These are phyloP conservation scores for Danielia oregonensis DNA, from an alignment of 805 yeast species.

Conservation along the genomic window DNA sequence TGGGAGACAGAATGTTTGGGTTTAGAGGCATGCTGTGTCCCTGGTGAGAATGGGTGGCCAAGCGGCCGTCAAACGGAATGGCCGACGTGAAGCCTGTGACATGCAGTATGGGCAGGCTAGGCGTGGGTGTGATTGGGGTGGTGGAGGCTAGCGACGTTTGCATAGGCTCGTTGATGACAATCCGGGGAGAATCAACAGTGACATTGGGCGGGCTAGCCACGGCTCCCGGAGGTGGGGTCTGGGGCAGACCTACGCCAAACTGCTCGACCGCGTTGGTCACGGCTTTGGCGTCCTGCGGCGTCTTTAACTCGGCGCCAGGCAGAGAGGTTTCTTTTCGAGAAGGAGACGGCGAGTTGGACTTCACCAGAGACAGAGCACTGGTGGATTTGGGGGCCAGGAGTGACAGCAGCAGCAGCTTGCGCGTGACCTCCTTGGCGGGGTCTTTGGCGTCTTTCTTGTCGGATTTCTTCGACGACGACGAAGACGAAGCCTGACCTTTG, in stretches of 20 bases:
- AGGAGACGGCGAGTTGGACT: slow-evolving; percentile 31
- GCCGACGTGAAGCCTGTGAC: slow-evolving; percentile 2
- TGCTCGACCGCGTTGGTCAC: slow-evolving; percentile 1
- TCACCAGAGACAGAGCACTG: slow-evolving; percentile 22
- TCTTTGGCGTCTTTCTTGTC: slow-evolving; percentile 36
- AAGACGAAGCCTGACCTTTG: slow-evolving; percentile 30
- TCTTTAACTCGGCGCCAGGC: not conserved
- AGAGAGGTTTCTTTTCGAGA: slow-evolving; percentile 20
- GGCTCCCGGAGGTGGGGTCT: slow-evolving; percentile 2
- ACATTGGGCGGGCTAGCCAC: not conserved
- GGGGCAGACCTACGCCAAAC: slow-evolving; percentile 1
- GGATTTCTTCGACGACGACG: slow-evolving; percentile 26
- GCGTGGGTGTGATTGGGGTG: slow-evolving; percentile 17
- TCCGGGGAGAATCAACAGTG: slow-evolving; percentile 11
- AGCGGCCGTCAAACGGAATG: slow-evolving; percentile 10
- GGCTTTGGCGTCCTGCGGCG: not conserved
- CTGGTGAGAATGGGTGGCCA: slow-evolving; percentile 15
- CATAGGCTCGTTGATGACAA: slow-evolving; percentile 17
- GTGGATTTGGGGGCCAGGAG: slow-evolving; percentile 10
- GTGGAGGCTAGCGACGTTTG: slow-evolving; percentile 11
- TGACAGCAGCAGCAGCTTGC: slow-evolving; percentile 6
- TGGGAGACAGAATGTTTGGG: slow-evolving; percentile 57
- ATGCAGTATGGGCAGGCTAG: slow-evolving; percentile 10
- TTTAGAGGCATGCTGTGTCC: slow-evolving; percentile 45
- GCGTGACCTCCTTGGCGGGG: slow-evolving; percentile 28